phyloP scores from a whole-genome alignment of 768 basidiomycete genomes.

The Crucibulum laeve region DNA sequence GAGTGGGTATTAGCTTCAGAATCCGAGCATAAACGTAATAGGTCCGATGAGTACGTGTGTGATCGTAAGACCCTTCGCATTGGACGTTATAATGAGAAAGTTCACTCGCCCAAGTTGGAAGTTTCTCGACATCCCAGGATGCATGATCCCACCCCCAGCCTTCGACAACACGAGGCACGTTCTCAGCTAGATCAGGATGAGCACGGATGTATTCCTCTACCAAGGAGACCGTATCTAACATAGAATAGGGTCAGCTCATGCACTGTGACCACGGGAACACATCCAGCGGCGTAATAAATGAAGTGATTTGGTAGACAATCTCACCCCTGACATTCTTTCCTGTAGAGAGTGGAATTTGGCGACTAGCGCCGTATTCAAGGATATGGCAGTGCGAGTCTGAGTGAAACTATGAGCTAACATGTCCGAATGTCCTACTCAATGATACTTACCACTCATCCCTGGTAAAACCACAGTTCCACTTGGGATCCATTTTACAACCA shows the following conservation, averaged over 20 bases:
- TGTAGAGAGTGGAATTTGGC: slow-evolving; percentile 46
- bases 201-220: slow-evolving; percentile 44
- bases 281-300: not conserved
- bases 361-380: slow-evolving; percentile 59
- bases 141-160: slow-evolving; percentile 83
- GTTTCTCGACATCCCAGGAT: slow-evolving; percentile 41
- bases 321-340: slow-evolving; percentile 42
- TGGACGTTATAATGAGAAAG: too few species aligned
- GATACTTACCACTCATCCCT: slow-evolving; percentile 43
- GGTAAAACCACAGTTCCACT: slow-evolving; percentile 51
- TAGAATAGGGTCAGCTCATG: not conserved
- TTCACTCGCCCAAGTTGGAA: slow-evolving; percentile 33
- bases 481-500: slow-evolving; percentile 32
- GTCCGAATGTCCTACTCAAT: not conserved
- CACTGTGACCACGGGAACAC: not conserved
- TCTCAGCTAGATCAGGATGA: slow-evolving; percentile 34
- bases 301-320: not conserved
- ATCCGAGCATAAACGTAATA: too few species aligned
- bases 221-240: slow-evolving; percentile 42
- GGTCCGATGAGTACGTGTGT: too few species aligned
- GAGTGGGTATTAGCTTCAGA: too few species aligned
- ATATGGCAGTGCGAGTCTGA: slow-evolving; percentile 62
- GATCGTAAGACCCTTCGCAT: too few species aligned
- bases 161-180: slow-evolving; percentile 47
- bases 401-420: not conserved